Evolutionary conservation across 2,329 filamentous ascomycete genomes (phyloP).

Genomic region (Phyllosticta paracitricarpa): DNA sequence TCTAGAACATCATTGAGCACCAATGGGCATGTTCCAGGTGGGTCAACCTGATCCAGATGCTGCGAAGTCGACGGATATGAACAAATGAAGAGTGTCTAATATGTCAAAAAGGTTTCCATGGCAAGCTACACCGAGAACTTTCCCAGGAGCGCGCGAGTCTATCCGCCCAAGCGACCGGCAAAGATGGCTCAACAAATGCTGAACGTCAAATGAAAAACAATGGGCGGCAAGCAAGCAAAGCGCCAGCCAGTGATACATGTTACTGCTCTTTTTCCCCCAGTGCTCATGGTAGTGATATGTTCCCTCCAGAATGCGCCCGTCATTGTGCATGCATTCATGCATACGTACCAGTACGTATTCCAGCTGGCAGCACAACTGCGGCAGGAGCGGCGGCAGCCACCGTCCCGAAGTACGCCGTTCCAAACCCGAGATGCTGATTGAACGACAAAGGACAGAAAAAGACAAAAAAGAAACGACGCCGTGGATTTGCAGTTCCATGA

Average conservation of each 20-base stretch:
- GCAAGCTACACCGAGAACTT: not conserved
- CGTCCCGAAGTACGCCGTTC: not conserved
- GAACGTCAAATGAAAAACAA: not conserved
- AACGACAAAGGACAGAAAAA: not conserved
- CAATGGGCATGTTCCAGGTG: no score
- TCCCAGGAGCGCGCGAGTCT: not conserved
- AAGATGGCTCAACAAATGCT: not conserved
- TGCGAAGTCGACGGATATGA: not conserved
- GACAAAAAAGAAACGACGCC: not conserved
- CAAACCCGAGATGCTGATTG: not conserved
- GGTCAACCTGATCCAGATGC: no score
- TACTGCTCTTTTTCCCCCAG: not conserved
- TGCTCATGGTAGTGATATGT: not conserved
- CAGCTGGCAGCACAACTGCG: not conserved
- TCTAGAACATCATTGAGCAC: no score
- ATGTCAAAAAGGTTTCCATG: not conserved
- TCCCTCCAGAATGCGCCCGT: not conserved
- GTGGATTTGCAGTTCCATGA: not conserved
- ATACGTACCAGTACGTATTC: not conserved
- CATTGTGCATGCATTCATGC: not conserved
- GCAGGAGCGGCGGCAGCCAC: not conserved
- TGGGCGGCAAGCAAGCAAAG: not conserved
- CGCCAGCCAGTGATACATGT: not conserved
- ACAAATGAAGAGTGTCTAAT: not conserved
- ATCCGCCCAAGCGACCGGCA: not conserved